Evolutionary conservation across 228 moss, liverwort and hornwort species (phyloP).

Genomic region (Sphagnum magellanicum): DNA sequence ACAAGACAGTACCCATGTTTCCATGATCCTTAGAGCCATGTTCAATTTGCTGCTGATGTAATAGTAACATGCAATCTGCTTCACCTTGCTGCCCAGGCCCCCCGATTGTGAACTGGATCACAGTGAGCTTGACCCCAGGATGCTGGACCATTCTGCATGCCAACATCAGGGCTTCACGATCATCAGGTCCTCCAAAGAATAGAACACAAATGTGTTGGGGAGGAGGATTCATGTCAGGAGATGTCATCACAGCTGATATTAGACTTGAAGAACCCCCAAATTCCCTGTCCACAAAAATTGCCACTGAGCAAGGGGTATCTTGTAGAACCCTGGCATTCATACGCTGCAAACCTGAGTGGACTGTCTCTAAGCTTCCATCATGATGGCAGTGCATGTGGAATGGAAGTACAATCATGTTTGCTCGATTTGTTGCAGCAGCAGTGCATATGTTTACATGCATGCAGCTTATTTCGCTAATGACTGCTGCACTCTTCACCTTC

Average conservation of each 20-base stretch:
- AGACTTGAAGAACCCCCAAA: slow-evolving; percentile 9
- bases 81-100: slow-evolving; percentile 3
- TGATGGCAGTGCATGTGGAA: slow-evolving; percentile 36
- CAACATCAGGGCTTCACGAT: slow-evolving; percentile 70
- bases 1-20: neutral
- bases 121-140: slow-evolving; percentile 38
- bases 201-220: slow-evolving; percentile 32
- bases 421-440: slow-evolving; percentile 35
- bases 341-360: slow-evolving; percentile 34
- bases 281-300: slow-evolving; percentile 52
- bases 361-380: slow-evolving; percentile 32
- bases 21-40: neutral
- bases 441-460: slow-evolving; percentile 59
- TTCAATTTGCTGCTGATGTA: slow-evolving; percentile 3
- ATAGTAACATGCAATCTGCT: slow-evolving; percentile 5
- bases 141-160: slow-evolving; percentile 54
- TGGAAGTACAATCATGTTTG: slow-evolving; percentile 63
- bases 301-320: slow-evolving; percentile 73
- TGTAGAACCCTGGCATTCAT: slow-evolving; percentile 41
- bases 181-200: slow-evolving; percentile 78
- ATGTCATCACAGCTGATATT: slow-evolving; percentile 4
- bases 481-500: slow-evolving; percentile 25
- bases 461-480: slow-evolving; percentile 36
- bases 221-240: too few species aligned
- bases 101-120: slow-evolving; percentile 48